Evolutionary conservation across 1,284 basidiomycete genomes (phyloP), one percentile per base, ranked within the genome.

Genomic region (Irpex sp.): DNA sequence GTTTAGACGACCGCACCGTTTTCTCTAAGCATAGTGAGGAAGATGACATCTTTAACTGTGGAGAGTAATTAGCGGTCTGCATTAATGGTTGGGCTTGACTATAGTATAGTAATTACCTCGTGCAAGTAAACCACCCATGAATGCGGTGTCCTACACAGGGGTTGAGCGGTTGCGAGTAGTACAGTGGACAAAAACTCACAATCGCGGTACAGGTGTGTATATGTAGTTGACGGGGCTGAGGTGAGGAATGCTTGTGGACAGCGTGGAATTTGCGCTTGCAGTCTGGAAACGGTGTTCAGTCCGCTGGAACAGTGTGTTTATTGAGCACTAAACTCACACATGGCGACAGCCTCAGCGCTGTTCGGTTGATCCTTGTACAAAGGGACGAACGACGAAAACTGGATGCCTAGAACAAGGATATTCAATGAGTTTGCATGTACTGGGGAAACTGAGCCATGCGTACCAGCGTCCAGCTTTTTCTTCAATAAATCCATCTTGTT

Each of bases 401-500:
- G 71, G 36, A 85, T 69, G 1, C 83, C 68, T 69, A 57, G 2
- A 19, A 37, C 10, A 18, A 16, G 12, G 21, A 55, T 2, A 4
- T 1, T 35, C 53, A 55, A 9, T 55, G 5, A 12, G 16, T 1
- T 5, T 28, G 3, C 21, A 28, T 18, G 37, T 28, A 5, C n/a
- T n/a, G 33, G 12, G 36, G 16, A 23, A 47, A 7, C 21, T 33
- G 49, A 35, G 4, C 7, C 1, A 19, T 21, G 35, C 37, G 49
- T 33, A 60, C 84, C 84, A 2, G 79, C 65, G 62, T 77, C 73
- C 16, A 88, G 75, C 66, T 86, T 85, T 33, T 73, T 69, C 23
- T 81, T 77, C 14, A 88, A 72, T 57, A 87, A 78, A 67, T 88
- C 86, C 61, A 78, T 77, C 67, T 88, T 88, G 74, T 88, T 88